These are phyloP conservation scores for Urtica urens DNA, from an alignment of 306 rosid species.

Conservation along the genomic window DNA sequence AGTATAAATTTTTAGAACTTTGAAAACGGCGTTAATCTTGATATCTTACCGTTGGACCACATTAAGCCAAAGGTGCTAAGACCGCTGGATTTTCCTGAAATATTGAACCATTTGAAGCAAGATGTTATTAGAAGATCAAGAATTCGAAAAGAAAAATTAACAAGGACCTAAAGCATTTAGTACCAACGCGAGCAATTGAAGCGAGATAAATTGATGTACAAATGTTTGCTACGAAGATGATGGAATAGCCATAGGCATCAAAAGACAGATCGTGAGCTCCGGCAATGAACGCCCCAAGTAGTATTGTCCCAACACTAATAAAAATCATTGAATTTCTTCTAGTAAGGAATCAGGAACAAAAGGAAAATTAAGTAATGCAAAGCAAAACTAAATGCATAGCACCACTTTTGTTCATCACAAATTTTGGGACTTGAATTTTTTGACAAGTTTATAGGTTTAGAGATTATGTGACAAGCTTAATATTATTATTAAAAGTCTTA, in stretches of 20 bases:
- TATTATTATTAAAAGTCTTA: no score
- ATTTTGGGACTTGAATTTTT: no score
- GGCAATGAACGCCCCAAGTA: constrained; percentile 50
- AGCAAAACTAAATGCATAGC: no score
- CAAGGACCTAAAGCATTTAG: constrained; percentile 4
- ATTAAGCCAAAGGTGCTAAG: constrained; percentile 66
- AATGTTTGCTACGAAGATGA: constrained; percentile 56
- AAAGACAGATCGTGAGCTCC: constrained; percentile 63
- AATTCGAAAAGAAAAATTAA: constrained; percentile 11
- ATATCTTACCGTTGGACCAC: constrained; percentile 86
- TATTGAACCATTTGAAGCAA: constrained; percentile 1
- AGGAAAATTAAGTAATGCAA: no score
- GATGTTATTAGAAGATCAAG: neutral
- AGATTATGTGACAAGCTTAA: no score
- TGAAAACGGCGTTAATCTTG: no score
- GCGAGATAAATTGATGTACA: constrained; percentile 52
- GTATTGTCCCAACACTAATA: constrained; percentile 54
- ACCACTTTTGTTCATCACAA: no score
- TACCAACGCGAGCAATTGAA: constrained; percentile 56
- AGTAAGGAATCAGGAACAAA: constrained; percentile 12
- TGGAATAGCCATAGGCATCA: constrained; percentile 39
- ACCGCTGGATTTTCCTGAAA: constrained; percentile 63
- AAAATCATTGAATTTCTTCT: constrained; percentile 23
- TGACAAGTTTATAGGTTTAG: no score
- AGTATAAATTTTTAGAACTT: neutral